Conservation (phyloP, 1,139 yeast species). For the Taphrina betulina region DNA sequence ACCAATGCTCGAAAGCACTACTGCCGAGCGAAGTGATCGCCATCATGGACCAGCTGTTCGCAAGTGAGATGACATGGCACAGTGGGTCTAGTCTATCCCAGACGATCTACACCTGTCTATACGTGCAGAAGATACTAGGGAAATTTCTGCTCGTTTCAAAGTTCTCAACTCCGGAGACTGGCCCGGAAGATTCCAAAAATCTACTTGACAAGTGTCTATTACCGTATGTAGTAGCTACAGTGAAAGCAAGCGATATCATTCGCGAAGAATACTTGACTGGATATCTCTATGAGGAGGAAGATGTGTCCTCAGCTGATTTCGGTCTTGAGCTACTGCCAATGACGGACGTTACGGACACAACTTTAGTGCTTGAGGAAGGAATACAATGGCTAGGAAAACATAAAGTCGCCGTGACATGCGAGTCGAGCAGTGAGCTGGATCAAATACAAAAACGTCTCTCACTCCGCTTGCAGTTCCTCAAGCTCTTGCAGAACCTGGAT, state of each 20-base stretch:
- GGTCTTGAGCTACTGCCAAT: constrained; percentile 6
- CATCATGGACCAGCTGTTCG: constrained; percentile 31
- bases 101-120: constrained; percentile 32
- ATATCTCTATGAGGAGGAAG: constrained; percentile 32
- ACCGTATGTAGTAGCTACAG: constrained; percentile 30
- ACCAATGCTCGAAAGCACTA: constrained; percentile 8
- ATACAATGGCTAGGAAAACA: constrained; percentile 10
- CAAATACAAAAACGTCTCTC: constrained; percentile 5
- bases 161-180: background rate
- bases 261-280: constrained; percentile 27
- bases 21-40: constrained; percentile 8
- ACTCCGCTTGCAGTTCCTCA: background rate
- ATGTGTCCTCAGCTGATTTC: constrained; percentile 22
- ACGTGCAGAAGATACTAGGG: constrained; percentile 20
- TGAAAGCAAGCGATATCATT: constrained; percentile 16
- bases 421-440: background rate
- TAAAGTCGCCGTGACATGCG: background rate
- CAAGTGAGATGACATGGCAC: constrained; percentile 33
- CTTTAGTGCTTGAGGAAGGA: background rate
- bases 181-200: background rate
- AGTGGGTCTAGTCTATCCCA: constrained; percentile 32
- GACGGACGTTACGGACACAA: background rate
- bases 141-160: background rate
- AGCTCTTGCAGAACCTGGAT: background rate
- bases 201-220: constrained; percentile 22